Evolutionary conservation across 2,329 filamentous ascomycete species (phyloP), one percentile per base, ranked within the genome.

Genomic region (Alternaria arborescens): DNA sequence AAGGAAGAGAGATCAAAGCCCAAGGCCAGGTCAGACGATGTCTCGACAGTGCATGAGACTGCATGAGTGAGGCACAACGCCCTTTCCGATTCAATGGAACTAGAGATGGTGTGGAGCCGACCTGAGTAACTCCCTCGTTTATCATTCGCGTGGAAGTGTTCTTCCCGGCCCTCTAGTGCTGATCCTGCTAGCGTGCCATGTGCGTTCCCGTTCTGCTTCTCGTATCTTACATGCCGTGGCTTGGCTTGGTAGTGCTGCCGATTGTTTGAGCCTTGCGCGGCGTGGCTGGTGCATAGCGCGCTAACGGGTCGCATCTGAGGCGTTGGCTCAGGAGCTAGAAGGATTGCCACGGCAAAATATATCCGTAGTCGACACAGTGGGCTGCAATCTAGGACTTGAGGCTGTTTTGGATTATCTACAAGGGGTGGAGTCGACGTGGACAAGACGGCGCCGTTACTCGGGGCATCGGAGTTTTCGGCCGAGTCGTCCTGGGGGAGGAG

Each of bases 141-240:
- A 60, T 60, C 30, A 60, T 60, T 60, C 52, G 57, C 57, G 56
- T 56, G 44, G 52, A 38, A 42, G 44, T 55, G 38, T 51, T 20
- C 52, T 50, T 43, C 44, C 44, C 44, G 52, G 12, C 28, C 36
- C 46, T 56, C 28, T 56, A 36, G 52, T 44, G 52, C 40, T 60
- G 57, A 60, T 60, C 52, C 10, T 55, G 47, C 52, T 55, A 56
- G 57, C 44, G 57, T 47, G 52, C 57, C 57, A 60, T 56, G 52
- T 56, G 57, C 57, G 57, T 28, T 60, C 52, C 57, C 57, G 57
- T 56, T 51, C 44, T 53, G 18, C 20, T 24, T 53, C 50, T 52
- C 34, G 36, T 30, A 42, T 53, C 51, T 44, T 43, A 32, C 40
- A 16, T 50, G 46, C 46, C 34, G 30, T 50, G 20, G 40, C 40